Base-by-base conservation (phyloP, 139 green algal genomes). In the Auxenochlorella pyrenoidosa region DNA sequence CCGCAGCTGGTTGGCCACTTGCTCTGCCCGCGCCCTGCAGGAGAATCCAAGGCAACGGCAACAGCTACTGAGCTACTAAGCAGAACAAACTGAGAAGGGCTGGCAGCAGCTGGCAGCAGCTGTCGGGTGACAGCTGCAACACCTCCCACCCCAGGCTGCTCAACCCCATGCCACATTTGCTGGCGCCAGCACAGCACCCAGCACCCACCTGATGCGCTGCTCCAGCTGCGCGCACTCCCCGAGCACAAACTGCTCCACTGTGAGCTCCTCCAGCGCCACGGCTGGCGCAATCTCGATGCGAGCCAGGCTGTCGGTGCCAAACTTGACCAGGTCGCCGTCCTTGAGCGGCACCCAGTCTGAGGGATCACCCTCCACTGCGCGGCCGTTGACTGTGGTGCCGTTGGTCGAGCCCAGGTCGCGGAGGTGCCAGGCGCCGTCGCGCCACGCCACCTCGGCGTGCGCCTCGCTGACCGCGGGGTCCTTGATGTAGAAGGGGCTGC, bases 381-480 rank as follows among this genome's bases (percentile, higher is more conserved):
- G 76, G 65, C 87, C 89, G 85, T 96, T 95, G 60, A 95, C n/a
- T 0, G 63, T 21, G 16, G 93, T 95, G 34, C 94, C 94, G 84
- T 96, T 96, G n/a, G 90, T 94, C 91, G 91, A 95, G 77, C 89
- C 92, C 30, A 94, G 22, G 77, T 96, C 94, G 18, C 86, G 80
- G 36, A 96, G 43, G 12, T 76, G 51, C 93, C 93, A 96, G 32
- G 8, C 21, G 1, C 47, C 71, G 2, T 88, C 84, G 26, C 84
- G 63, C 90, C 90, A 95, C 0, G 44, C 73, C 0, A 96, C n/a
- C 81, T 94, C 91, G 40, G 88, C 94, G 87, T 96, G 94, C 83
- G 89, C 90, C 84, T 96, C 94, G 12, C 91, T 95, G n/a, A 96
- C 89, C 30, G 87, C 65, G 4, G 80, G 58, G 87, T 96, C 93